Base-by-base conservation (phyloP, 2,329 filamentous ascomycete species). In the Lachnellula arida region DNA sequence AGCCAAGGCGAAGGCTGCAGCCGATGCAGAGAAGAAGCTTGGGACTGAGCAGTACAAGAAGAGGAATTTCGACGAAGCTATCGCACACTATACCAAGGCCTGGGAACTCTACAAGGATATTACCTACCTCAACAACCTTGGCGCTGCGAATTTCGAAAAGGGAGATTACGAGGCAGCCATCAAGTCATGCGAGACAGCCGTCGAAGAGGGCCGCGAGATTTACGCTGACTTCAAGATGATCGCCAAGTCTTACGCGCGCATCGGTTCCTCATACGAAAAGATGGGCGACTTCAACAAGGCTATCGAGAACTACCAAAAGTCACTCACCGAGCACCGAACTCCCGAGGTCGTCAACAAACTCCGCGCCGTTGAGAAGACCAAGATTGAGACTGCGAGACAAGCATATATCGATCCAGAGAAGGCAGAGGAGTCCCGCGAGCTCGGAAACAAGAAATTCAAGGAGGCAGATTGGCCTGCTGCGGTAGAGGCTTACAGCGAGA, bases 11-110 rank as follows among this genome's bases (percentile, higher is more conserved):
- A 96, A 97, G 79, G 89, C 87, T 68, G 90, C 88, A 61, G 94
- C 92, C 46, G 94, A 99, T 67, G 89, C 91, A 72, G 89, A 97
- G 76, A 99, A 99, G 84, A 89, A 87, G 32, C 79, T 95, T 55
- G 94, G 94, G 56, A 99, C 93, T 14, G 91, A 94, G 66, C 87
- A 87, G 73, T 99, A 99, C 81, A 99, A 99, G 86, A 97, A 97
- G 83, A 87, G 91, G 65, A 86, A 97, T 71, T 97, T 99, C 65
- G 94, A 97, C 67, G 85, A 88, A 69, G 94, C 94, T 50, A 97
- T 99, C 67, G 84, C 86, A 70, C 91, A 99, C 77, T 99, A 99
- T 79, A 82, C 74, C 71, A 95, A 96, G 73, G 94, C 94, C 0
- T 99, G 94, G 94, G 92, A 96, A 57, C 74, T 89, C 40, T 81